Evolutionary conservation across 2,329 filamentous ascomycete species (phyloP), one percentile per base, ranked within the genome.

Genomic region (Colletotrichum abscissum): DNA sequence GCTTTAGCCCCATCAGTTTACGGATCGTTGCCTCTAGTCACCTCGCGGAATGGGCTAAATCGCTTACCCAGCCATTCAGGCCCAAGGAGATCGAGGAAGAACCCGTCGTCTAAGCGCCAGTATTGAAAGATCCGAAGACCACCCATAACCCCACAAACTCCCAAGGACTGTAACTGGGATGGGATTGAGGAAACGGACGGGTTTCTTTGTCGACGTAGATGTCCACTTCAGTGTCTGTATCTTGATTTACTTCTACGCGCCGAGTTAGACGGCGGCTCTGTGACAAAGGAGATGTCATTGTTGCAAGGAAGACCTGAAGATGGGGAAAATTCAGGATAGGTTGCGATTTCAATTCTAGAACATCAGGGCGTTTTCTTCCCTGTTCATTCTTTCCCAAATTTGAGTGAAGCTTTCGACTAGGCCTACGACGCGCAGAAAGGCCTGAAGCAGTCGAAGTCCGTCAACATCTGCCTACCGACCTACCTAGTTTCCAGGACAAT

Each of bases 61-160:
- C 24, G 1, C 19, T 69, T 60, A 64, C 76, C 72, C 64, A 76
- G 22, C 75, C 76, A 19, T 78, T 78, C 4, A 77, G 73, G 0
- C 76, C 74, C 0, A 76, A 72, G 0, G 74, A 76, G 9, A 77
- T 78, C 11, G 76, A 56, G 4, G 72, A 77, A 12, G 78, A 78
- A 0, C 77, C 78, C 1, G 77, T 80, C 1, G 78, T 77, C 76
- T 78, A 79, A 19, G 77, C 78, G 11, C 42, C 42, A 4, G 1
- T 19, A 22, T 28, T 9, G 22, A 30, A 42, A 49, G 42, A 49
- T 22, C 7, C 19, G 19, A 4, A 2, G 4, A 49, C 7, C 42
- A 11, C 2, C 19, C 8, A 49, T 49, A 49, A 8, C 42, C 42
- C 42, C 8, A 49, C 7, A 22, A 49, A 49, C 42, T 49, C 19